Conservation (phyloP, 805 yeast species). For the Wickerhamomyces bisporus region DNA sequence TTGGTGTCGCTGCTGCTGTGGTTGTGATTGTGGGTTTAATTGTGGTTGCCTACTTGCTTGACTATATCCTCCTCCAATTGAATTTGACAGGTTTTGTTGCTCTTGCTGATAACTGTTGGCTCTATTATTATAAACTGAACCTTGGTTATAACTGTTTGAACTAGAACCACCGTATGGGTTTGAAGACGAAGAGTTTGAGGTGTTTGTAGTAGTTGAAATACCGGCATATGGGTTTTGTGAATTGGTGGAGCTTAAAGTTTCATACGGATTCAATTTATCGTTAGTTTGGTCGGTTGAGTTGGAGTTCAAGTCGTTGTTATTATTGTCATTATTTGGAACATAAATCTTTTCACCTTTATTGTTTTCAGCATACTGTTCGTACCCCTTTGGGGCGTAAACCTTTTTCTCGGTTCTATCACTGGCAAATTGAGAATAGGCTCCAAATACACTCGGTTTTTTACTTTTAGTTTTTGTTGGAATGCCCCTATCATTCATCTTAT, state of each 20-base stretch:
- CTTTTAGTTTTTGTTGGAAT: conserved; percentile 33
- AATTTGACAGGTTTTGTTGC: background rate
- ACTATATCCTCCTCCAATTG: background rate
- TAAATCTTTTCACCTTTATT: conserved; percentile 8
- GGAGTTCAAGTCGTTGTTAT: conserved; percentile 1
- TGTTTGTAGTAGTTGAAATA: background rate
- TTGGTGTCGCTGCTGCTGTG: no score
- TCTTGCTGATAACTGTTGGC: conserved; percentile 3
- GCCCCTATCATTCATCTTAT: conserved; percentile 38
- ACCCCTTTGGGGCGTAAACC: conserved; percentile 36
- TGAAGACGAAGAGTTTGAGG: conserved; percentile 5
- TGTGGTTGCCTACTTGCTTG: conserved; percentile 1
- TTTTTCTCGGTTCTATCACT: conserved; percentile 32
- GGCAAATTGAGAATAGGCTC: conserved; percentile 44
- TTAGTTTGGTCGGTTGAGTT: no score
- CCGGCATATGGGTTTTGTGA: conserved; percentile 14
- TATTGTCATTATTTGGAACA: conserved; percentile 2
- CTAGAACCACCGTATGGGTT: conserved; percentile 2
- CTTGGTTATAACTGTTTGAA: conserved; percentile 3
- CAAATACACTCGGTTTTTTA: conserved; percentile 36
- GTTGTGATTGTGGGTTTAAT: background rate
- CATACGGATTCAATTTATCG: conserved; percentile 1
- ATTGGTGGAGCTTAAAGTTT: background rate
- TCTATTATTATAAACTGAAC: background rate
- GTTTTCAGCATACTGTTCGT: conserved; percentile 26